Conservation (phyloP, 129 eudicot genomes). For the Tagetes patula region DNA sequence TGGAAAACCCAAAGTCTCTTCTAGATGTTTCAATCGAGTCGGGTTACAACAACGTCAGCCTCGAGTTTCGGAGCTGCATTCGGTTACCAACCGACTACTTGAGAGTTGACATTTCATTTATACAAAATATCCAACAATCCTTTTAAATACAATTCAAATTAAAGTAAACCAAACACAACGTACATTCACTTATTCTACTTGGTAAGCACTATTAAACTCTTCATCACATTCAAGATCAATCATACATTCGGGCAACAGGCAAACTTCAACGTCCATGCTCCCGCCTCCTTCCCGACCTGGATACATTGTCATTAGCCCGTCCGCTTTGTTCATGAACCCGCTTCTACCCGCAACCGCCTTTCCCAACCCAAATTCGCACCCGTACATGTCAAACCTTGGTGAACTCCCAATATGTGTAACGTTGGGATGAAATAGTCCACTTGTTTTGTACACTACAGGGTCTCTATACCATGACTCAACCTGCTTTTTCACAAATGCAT, state of each 20-base stretch:
- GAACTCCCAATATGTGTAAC: constrained; percentile 30
- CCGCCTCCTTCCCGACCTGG: constrained; percentile 37
- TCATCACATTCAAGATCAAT: constrained; percentile 26
- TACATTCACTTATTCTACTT: not conserved
- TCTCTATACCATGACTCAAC: constrained; percentile 25
- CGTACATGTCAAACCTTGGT: constrained; percentile 43
- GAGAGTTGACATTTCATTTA: too few species aligned
- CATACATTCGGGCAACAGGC: constrained; percentile 36
- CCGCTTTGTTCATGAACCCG: constrained; percentile 31
- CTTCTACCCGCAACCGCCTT: constrained; percentile 43
- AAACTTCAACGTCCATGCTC: not conserved
- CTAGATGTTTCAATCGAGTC: too few species aligned
- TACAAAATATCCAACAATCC: too few species aligned
- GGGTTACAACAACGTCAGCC: too few species aligned
- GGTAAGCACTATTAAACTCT: constrained; percentile 17
- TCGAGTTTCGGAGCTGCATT: too few species aligned
- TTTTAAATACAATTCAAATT: too few species aligned
- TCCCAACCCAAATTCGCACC: constrained; percentile 50
- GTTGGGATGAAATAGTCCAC: not conserved
- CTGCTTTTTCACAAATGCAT: constrained; percentile 15
- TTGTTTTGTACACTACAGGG: constrained; percentile 11
- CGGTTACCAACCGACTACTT: too few species aligned
- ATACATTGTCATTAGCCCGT: constrained; percentile 37
- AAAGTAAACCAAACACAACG: too few species aligned
- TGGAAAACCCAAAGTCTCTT: too few species aligned